Percentiles rank a stretch among this genome's conserved stretches.
These are phyloP conservation scores for Sarcodon sp. DNA, from an alignment of 768 basidiomycete species.

Conservation along the genomic window DNA sequence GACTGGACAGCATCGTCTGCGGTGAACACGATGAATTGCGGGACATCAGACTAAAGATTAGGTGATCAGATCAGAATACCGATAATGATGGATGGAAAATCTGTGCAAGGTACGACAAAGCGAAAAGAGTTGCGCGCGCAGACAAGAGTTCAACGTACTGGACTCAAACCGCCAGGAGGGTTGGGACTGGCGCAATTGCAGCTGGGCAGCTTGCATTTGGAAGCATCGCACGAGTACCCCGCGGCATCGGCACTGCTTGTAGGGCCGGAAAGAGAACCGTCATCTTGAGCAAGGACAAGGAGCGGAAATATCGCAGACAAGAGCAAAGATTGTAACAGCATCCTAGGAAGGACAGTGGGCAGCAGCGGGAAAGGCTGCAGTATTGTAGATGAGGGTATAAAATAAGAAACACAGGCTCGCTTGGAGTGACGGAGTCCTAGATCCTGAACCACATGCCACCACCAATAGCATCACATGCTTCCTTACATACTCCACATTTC, in stretches of 20 bases:
- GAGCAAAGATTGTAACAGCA: not conserved
- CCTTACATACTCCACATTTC: too few relatives aligned
- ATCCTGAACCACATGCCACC: too few relatives aligned
- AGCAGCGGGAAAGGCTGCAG: too few relatives aligned
- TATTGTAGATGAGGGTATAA: too few relatives aligned
- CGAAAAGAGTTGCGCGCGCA: conserved; percentile 3
- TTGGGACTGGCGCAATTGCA: conserved; percentile 65
- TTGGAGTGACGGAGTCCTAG: too few relatives aligned
- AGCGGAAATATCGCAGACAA: conserved; percentile 7
- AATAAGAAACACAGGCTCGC: too few relatives aligned
- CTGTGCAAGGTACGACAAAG: conserved; percentile 1
- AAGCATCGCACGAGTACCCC: conserved; percentile 59
- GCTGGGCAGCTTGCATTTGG: conserved; percentile 49
- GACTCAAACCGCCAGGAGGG: conserved; percentile 58
- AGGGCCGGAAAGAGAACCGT: conserved; percentile 42
- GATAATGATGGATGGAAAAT: not conserved
- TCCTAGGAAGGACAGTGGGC: not conserved
- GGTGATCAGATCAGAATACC: not conserved
- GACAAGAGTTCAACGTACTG: conserved; percentile 27
- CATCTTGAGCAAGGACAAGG: conserved; percentile 20
- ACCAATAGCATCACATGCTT: too few relatives aligned
- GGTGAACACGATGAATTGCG: conserved; percentile 61
- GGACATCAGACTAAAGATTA: conserved; percentile 38
- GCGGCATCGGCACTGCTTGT: conserved; percentile 39
- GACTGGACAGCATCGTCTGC: conserved; percentile 70